Evolutionary conservation across 768 basidiomycete species (phyloP).

Genomic region (Mycena pura): DNA sequence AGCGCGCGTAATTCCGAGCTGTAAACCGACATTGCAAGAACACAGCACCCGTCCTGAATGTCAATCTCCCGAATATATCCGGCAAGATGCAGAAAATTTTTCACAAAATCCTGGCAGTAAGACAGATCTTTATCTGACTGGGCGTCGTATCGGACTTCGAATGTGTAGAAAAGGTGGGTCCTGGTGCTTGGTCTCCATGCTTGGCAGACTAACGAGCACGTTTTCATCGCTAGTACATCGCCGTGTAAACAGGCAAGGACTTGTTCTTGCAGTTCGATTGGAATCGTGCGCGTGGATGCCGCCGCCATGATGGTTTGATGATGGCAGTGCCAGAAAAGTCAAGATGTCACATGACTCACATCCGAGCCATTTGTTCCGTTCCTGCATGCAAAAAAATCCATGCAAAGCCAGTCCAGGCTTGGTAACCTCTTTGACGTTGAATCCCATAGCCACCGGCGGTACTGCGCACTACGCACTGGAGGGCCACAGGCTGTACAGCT

Average conservation of each 20-base stretch:
- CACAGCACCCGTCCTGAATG: background rate
- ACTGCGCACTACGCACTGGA: no score
- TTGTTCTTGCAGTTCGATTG: constrained; percentile 13
- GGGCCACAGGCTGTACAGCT: no score
- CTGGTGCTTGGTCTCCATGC: constrained; percentile 11
- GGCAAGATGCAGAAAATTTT: constrained; percentile 1
- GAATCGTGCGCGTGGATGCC: background rate
- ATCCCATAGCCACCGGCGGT: no score
- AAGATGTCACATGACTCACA: background rate
- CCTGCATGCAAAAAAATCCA: no score
- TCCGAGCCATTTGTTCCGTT: no score
- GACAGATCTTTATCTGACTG: background rate
- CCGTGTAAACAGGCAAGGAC: constrained; percentile 2
- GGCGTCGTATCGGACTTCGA: background rate
- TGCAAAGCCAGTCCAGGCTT: no score
- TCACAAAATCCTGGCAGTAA: background rate
- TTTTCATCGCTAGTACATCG: constrained; percentile 1
- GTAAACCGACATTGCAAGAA: background rate
- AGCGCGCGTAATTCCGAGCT: background rate
- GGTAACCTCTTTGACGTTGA: no score
- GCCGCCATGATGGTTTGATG: background rate
- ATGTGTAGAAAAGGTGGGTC: constrained; percentile 6
- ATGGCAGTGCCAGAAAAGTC: background rate
- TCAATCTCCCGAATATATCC: constrained; percentile 13
- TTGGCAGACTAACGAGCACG: constrained; percentile 10